Conservation (phyloP, 805 yeast species). For the Starmerella geochares region DNA sequence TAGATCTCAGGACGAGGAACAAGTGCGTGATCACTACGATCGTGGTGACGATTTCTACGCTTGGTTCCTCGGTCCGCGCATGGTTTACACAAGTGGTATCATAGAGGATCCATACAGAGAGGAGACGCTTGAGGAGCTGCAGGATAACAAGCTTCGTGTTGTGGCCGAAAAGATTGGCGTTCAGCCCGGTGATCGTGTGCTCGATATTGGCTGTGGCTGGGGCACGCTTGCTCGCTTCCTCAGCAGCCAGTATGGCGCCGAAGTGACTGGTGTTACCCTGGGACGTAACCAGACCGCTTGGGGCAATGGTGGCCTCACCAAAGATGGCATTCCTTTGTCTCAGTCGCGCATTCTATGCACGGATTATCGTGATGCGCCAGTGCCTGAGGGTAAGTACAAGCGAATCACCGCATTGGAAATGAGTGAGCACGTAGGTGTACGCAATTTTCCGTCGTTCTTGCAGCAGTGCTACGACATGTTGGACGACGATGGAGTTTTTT, state of each 20-base stretch:
- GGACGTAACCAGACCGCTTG: conserved; percentile 86
- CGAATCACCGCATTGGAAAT: conserved; percentile 85
- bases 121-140: conserved; percentile 62
- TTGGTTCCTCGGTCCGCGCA: conserved; percentile 89
- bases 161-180: conserved; percentile 80
- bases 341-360: conserved; percentile 71
- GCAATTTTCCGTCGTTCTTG: conserved; percentile 66
- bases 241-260: conserved; percentile 70
- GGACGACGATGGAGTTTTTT: conserved; percentile 85
- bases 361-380: conserved; percentile 86
- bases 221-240: conserved; percentile 84
- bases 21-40: conserved; percentile 89
- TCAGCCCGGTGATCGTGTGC: conserved; percentile 58
- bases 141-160: conserved; percentile 78
- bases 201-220: conserved; percentile 94
- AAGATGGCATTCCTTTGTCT: conserved; percentile 56
- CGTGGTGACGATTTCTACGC: conserved; percentile 92
- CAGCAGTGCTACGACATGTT: conserved; percentile 74
- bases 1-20: conserved; percentile 90
- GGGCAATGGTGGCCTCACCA: conserved; percentile 62
- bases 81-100: conserved; percentile 85
- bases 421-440: conserved; percentile 94
- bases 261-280: conserved; percentile 79
- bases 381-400: conserved; percentile 55
- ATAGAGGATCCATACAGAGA: conserved; percentile 58